Evolutionary conservation across 2,329 filamentous ascomycete species (phyloP).

Genomic region (Penicillium sp.): DNA sequence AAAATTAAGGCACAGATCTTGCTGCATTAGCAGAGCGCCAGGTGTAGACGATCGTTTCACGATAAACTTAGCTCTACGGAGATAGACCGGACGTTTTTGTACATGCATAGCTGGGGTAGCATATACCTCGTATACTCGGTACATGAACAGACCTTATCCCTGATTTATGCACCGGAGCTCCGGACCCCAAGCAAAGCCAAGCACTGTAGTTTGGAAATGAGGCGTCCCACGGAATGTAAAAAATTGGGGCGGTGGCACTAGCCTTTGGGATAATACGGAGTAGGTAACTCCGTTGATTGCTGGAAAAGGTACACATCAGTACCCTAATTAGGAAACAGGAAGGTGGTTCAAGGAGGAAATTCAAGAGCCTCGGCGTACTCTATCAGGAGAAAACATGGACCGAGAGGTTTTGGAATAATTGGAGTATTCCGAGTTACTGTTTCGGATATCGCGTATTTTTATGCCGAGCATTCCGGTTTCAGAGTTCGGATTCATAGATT

Average conservation of each 20-base stretch:
- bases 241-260: conserved; percentile 8
- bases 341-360: background rate
- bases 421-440: background rate
- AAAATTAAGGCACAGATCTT: conserved; percentile 1
- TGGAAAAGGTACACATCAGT: background rate
- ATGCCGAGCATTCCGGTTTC: conserved; percentile 4
- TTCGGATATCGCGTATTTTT: background rate
- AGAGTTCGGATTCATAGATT: background rate
- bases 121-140: background rate
- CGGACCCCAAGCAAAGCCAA: conserved; percentile 25
- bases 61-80: background rate
- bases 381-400: background rate
- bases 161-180: conserved; percentile 13
- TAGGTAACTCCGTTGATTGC: background rate
- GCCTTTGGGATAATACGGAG: background rate
- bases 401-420: background rate
- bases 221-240: conserved; percentile 19
- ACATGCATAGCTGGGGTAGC: background rate
- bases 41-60: conserved; percentile 1
- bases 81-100: background rate
- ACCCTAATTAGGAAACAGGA: background rate
- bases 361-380: background rate
- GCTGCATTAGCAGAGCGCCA: background rate
- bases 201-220: conserved; percentile 21
- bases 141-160: background rate